Base-by-base conservation (phyloP, 345 rosid species). In the Citrus glauca region DNA sequence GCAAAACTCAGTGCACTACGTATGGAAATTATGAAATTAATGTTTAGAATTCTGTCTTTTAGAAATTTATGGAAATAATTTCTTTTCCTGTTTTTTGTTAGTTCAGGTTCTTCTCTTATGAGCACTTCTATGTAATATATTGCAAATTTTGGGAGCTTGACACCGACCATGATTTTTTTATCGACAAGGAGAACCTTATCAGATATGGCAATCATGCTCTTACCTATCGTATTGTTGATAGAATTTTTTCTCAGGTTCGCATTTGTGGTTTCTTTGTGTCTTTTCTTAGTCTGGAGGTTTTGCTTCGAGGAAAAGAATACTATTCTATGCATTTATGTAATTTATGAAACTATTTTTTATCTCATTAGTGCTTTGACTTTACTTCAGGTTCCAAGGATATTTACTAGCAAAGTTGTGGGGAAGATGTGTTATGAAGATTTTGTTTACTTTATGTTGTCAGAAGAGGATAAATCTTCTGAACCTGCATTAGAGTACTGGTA, bases 111-210 rank as follows among this genome's bases (percentile, higher is more conserved):
- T 95, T 95, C 85, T 95, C 98, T 2, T 95, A 95, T 78, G 98
- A 95, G 74, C 98, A 95, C 84, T 94, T 94, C 79, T 94, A 94
- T 72, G 98, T 94, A 72, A 93, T 95, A 85, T 95, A 95, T 88
- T 93, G 98, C 94, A 93, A 93, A 83, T 95, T 93, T 77, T 95
- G 98, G 98, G 98, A 95, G 91, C 90, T 95, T 77, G 98, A 95
- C 83, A 88, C 89, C n/a, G 98, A 95, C 82, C 98, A 95, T 78
- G 98, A 95, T 90, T 95, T 95, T 85, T 87, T 92, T 82, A 95
- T 93, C 22, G 95, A 95, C 87, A 91, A 93, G 83, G 98, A 95
- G 86, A 95, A 95, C 88, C 98, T 95, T 66, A 90, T 95, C 84
- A 87, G 92, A 90, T 93, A 93, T 85, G 95, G 98, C 78, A 95